A percentile compares a stretch with the other conserved stretches of the same genome.
These are phyloP conservation scores for Raphanus hybrid DNA, from an alignment of 441 rosid genomes.

Conservation along the genomic window DNA sequence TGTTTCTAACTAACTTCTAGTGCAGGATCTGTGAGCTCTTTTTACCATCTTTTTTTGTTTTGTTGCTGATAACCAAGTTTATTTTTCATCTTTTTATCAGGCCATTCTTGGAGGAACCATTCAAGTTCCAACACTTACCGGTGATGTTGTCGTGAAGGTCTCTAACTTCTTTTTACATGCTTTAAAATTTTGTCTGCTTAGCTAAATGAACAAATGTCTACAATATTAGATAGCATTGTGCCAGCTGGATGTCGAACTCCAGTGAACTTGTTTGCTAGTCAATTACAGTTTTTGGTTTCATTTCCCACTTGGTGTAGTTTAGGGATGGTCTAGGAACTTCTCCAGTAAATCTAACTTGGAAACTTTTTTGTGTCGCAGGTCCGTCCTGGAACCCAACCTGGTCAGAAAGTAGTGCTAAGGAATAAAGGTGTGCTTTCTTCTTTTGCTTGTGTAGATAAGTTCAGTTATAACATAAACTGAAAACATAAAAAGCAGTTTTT, in stretches of 20 bases:
- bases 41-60: neutral
- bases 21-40: conserved; percentile 10
- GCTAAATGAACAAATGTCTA: neutral
- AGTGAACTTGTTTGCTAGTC: too few relatives aligned
- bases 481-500: conserved; percentile 1
- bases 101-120: conserved; percentile 98
- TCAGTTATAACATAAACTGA: neutral
- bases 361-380: conserved; percentile 56
- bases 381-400: conserved; percentile 97
- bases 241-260: neutral
- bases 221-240: neutral
- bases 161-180: neutral
- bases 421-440: conserved; percentile 70
- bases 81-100: conserved; percentile 48
- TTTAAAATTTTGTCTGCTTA: neutral
- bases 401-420: conserved; percentile 98
- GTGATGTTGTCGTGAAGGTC: conserved; percentile 9
- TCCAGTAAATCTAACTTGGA: conserved; percentile 17
- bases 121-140: conserved; percentile 76
- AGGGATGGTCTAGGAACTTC: neutral
- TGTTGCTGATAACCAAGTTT: neutral
- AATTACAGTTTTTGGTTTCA: neutral
- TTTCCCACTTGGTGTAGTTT: neutral
- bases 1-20: neutral
- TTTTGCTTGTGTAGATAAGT: neutral